Evolutionary conservation across 129 eudicot species (phyloP), one percentile per base, ranked within the genome.

Genomic region (Pulicaria dysenterica): DNA sequence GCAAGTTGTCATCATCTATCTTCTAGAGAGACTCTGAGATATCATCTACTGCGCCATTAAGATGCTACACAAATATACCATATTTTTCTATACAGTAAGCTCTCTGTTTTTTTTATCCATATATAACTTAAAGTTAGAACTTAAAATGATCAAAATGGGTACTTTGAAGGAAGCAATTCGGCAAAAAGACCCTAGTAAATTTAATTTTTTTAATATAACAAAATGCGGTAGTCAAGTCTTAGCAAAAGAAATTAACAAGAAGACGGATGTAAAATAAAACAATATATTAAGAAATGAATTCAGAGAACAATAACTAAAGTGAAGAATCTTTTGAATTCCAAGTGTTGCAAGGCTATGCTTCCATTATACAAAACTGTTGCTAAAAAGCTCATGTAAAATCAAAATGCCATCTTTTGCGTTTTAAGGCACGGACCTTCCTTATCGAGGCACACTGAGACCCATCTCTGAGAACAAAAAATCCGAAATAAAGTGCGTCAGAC

Each of bases 371-470:
- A 73, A 79, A 73, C 39, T 73, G 63, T 70, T 39, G 62, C 7
- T 71, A 69, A 62, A 62, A 75, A 67, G 13, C 34, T 36, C 72
- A 55, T 72, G 73, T 77, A 63, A 61, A 66, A 63, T 48, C 76
- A 68, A 51, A 56, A 75, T 58, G 19, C 54, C 77, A 47, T 31
- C 77, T 40, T 41, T 50, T 72, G 74, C 47, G 77, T 8, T 61
- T 67, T 63, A 58, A 6, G 45, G 14, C 5, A 36, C 12, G 15
- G 31, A 36, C 75, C 64, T 70, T 68, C 73, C 7, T 79, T 84
- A 89, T 84, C 92, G 96, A 58, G 96, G 96, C 81, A 89, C 96
- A 60, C 89, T 81, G 53, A 81, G 89, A 66, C 96, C 96, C 76
- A 89, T 72, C 78, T 86, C 96, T 89, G 89, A 82, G 15, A 74